Base-by-base conservation (phyloP, 306 rosid species). In the Purshia tridentata region DNA sequence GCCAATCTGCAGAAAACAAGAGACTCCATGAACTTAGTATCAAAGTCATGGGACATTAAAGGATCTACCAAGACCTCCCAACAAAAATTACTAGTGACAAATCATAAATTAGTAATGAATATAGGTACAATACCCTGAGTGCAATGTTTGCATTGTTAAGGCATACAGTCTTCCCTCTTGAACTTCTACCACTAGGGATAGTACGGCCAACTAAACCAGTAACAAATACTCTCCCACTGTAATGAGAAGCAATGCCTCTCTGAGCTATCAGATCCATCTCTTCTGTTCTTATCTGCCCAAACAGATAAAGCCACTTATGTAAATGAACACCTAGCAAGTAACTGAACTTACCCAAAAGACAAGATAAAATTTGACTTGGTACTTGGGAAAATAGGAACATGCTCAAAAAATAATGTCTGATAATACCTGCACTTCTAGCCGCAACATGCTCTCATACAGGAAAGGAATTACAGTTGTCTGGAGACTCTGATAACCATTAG, bases 171-270 rank as follows among this genome's bases (percentile, higher is more conserved):
- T 95, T 95, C 82, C 96, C 96, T 81, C 95, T 86, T 50, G 91
- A 83, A 82, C 81, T 90, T 91, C 81, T 91, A 73, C 89, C 77
- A 57, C 80, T 68, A 59, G 96, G 86, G 79, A 85, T 73, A 4
- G 86, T 84, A 76, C 85, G 83, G 70, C 98, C 94, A 72, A 87
- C 90, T 72, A 90, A 83, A 69, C 87, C 88, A 58, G 88, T 84
- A 63, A 80, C 86, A 79, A 79, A 81, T 79, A 81, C 88, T 78
- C 86, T 90, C 79, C 98, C 99, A 80, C 96, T 86, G 81, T 95
- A 95, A 79, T 95, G 98, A 72, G 99, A 90, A 80, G 99, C 99
- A 77, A 91, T 95, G 53, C 99, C 99, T 88, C 99, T 90, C 81
- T 91, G 92, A 74, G 99, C 99, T 75, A 95, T 95, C 80, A 95